These are phyloP conservation scores for Chlamydomonas schloesseri DNA, from an alignment of 139 green algal genomes.

Conservation along the genomic window DNA sequence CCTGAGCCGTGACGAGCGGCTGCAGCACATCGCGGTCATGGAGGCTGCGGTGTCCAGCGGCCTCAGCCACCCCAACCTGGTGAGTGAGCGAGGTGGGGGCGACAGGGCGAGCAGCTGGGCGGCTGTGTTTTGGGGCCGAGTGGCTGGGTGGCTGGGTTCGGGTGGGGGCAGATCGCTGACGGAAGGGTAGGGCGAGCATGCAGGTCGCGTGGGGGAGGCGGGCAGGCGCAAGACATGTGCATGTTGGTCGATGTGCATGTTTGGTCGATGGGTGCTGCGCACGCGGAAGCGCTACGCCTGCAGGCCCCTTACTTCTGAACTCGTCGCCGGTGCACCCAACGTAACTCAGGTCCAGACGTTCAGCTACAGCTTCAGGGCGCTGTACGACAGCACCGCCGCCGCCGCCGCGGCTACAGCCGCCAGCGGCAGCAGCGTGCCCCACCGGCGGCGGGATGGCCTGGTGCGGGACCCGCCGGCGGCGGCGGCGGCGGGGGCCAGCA, in stretches of 20 bases:
- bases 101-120: neutral
- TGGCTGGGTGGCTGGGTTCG: neutral
- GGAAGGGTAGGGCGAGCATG: too few relatives aligned
- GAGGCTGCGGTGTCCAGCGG: constrained; percentile 2
- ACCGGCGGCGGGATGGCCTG: neutral
- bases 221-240: too few relatives aligned
- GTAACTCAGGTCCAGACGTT: constrained; percentile 5
- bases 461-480: neutral
- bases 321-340: neutral
- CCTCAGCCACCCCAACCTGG: constrained; percentile 30
- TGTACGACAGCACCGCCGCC: neutral
- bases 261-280: too few relatives aligned
- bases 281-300: too few relatives aligned
- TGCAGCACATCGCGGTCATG: constrained; percentile 22
- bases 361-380: constrained; percentile 28
- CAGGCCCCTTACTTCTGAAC: too few relatives aligned
- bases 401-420: neutral
- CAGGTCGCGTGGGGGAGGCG: too few relatives aligned
- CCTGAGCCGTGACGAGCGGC: neutral
- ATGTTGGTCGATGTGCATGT: too few relatives aligned
- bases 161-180: too few relatives aligned
- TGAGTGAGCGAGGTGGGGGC: neutral
- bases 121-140: neutral
- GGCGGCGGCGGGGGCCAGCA: too few relatives aligned
- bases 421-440: neutral